Evolutionary conservation across 768 basidiomycete species (phyloP).

Genomic region (Pleurotus tuber-regium): DNA sequence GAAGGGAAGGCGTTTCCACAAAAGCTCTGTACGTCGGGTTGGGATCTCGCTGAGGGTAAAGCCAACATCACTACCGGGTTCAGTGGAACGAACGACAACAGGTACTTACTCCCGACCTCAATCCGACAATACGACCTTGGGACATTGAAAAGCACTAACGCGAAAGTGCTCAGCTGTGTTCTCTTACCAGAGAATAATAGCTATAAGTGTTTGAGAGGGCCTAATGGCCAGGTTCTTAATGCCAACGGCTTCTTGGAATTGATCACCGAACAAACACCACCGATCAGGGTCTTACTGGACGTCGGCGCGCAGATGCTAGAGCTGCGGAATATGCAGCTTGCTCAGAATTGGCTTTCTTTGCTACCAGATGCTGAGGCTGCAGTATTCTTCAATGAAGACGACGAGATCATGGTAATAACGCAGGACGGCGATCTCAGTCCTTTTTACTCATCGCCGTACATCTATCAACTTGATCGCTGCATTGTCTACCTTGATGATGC

Average conservation of each 20-base stretch:
- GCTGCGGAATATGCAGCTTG: conserved; percentile 40
- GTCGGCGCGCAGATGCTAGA: conserved; percentile 60
- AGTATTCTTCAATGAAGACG: conserved; percentile 39
- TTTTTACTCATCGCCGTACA: conserved; percentile 35
- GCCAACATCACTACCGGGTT: conserved; percentile 42
- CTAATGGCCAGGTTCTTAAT: conserved; percentile 18
- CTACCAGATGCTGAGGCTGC: conserved; percentile 32
- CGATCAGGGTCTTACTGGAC: conserved; percentile 48
- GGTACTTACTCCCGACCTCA: conserved; percentile 33
- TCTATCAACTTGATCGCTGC: conserved; percentile 32
- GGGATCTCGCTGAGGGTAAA: conserved; percentile 48
- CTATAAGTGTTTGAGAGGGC: conserved; percentile 26
- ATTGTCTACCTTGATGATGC: conserved; percentile 53
- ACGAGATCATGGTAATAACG: conserved; percentile 32
- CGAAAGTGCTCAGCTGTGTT: conserved; percentile 37
- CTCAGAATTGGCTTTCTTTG: conserved; percentile 35
- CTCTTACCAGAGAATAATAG: conserved; percentile 38
- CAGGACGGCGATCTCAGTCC: conserved; percentile 33
- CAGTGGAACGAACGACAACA: conserved; percentile 55
- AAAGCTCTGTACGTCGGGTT: conserved; percentile 47
- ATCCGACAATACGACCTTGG: conserved; percentile 35
- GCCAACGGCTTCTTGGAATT: conserved; percentile 25
- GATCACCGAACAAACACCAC: conserved; percentile 32
- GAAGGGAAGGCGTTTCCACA: conserved; percentile 45
- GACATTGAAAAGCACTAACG: conserved; percentile 45